These are phyloP conservation scores for Pulveroboletus frians DNA, from an alignment of 768 basidiomycete genomes.

Conservation along the genomic window DNA sequence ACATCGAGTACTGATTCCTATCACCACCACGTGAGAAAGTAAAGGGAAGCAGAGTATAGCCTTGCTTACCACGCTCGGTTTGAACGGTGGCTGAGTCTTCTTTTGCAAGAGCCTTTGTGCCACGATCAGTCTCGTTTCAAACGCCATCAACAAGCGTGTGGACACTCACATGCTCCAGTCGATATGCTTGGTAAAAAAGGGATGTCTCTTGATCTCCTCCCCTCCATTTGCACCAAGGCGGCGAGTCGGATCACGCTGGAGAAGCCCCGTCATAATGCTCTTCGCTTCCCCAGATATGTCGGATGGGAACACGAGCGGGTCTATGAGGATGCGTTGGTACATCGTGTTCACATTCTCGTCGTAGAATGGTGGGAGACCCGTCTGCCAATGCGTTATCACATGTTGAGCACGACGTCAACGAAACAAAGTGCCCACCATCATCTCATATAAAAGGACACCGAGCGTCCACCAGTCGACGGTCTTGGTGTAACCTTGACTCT, in stretches of 20 bases:
- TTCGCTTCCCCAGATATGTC: slow-evolving; percentile 87
- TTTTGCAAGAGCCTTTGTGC: slow-evolving; percentile 67
- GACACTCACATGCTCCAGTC: slow-evolving; percentile 74
- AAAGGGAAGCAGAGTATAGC: background rate
- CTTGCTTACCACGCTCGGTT: slow-evolving; percentile 82
- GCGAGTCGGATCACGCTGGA: slow-evolving; percentile 82
- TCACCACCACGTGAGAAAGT: slow-evolving; percentile 7
- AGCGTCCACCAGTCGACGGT: slow-evolving; percentile 99
- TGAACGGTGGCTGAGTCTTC: slow-evolving; percentile 97
- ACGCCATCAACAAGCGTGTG: background rate
- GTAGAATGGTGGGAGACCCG: slow-evolving; percentile 96
- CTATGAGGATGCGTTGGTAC: slow-evolving; percentile 93
- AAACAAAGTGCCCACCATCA: slow-evolving; percentile 59
- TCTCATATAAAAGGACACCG: slow-evolving; percentile 93
- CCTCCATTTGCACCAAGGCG: slow-evolving; percentile 91
- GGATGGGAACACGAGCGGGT: slow-evolving; percentile 86
- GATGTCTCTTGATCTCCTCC: slow-evolving; percentile 92
- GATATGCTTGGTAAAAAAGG: slow-evolving; percentile 91
- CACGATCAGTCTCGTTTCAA: slow-evolving; percentile 1
- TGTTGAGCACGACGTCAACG: background rate
- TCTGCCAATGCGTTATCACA: slow-evolving; percentile 38
- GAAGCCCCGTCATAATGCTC: slow-evolving; percentile 80
- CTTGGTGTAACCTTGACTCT: slow-evolving; percentile 95
- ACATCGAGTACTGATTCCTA: slow-evolving; percentile 92
- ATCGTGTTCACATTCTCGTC: slow-evolving; percentile 98